Conservation (phyloP, 495 filamentous ascomycete species). For the Trichoderma gamsii region DNA sequence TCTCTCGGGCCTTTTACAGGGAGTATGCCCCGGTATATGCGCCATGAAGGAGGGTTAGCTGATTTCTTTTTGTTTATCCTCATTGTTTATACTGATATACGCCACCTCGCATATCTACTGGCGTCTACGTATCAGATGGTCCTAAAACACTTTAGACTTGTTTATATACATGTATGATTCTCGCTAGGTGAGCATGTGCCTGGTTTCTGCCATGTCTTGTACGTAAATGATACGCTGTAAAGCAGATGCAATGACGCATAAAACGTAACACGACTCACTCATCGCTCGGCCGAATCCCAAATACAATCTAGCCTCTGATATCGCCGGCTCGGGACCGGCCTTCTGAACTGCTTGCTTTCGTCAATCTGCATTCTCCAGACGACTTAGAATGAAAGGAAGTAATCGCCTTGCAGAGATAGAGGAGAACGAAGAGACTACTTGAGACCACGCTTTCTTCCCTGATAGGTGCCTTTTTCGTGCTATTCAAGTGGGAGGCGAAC, state of each 20-base stretch:
- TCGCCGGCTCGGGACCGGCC: background rate
- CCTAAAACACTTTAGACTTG: background rate
- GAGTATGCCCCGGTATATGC: background rate
- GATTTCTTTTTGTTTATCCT: background rate
- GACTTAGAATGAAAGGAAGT: background rate
- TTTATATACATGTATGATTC: background rate
- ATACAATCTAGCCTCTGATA: background rate
- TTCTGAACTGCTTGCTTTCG: background rate
- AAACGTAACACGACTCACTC: background rate
- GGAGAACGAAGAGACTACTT: background rate
- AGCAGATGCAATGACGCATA: background rate
- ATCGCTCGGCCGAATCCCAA: background rate
- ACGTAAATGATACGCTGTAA: background rate
- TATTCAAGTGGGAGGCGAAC: background rate
- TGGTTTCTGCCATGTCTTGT: background rate
- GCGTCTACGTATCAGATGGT: background rate
- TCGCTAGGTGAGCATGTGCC: background rate
- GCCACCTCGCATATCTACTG: background rate
- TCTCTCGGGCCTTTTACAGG: slow-evolving; percentile 4
- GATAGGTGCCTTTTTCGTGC: background rate
- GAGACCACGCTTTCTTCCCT: background rate
- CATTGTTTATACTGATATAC: background rate
- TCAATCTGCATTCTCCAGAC: background rate
- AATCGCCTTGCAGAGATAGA: background rate
- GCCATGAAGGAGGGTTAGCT: background rate